Evolutionary conservation across 257 asterid genomes (phyloP).

Genomic region (Handroanthus guayacan): DNA sequence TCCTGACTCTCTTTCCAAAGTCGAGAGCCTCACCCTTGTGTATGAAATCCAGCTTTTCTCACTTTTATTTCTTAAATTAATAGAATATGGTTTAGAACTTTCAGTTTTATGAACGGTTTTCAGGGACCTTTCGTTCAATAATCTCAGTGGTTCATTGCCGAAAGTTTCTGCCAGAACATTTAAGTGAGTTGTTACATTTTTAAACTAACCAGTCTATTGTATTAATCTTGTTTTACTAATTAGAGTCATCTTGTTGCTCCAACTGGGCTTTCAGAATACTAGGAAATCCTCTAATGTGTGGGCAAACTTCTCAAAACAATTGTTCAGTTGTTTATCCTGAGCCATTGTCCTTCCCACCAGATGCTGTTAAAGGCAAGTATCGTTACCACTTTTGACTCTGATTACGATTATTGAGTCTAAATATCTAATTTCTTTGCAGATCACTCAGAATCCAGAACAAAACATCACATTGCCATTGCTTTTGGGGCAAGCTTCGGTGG

Average conservation of each 20-base stretch:
- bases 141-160: slow-evolving; percentile 89
- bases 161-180: slow-evolving; percentile 85
- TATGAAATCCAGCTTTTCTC: slow-evolving; percentile 42
- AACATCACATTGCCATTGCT: slow-evolving; percentile 70
- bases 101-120: slow-evolving; percentile 21
- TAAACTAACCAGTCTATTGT: not conserved
- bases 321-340: slow-evolving; percentile 84
- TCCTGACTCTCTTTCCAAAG: slow-evolving; percentile 71
- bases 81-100: not conserved
- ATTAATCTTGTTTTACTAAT: slow-evolving; percentile 1
- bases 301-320: slow-evolving; percentile 64
- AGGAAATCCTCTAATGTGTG: slow-evolving; percentile 91
- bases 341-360: slow-evolving; percentile 80
- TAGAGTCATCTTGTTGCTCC: slow-evolving; percentile 32
- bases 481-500: slow-evolving; percentile 75
- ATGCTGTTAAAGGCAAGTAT: slow-evolving; percentile 57
- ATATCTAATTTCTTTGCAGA: slow-evolving; percentile 47
- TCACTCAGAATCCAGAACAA: slow-evolving; percentile 55
- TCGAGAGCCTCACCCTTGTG: slow-evolving; percentile 83
- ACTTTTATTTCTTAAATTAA: not conserved
- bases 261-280: slow-evolving; percentile 58
- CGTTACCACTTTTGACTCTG: not conserved
- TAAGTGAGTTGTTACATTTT: slow-evolving; percentile 57
- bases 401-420: slow-evolving; percentile 1
- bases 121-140: slow-evolving; percentile 96